These are phyloP conservation scores for Leptographium flavum DNA, from an alignment of 2,329 filamentous ascomycete genomes.

Conservation along the genomic window DNA sequence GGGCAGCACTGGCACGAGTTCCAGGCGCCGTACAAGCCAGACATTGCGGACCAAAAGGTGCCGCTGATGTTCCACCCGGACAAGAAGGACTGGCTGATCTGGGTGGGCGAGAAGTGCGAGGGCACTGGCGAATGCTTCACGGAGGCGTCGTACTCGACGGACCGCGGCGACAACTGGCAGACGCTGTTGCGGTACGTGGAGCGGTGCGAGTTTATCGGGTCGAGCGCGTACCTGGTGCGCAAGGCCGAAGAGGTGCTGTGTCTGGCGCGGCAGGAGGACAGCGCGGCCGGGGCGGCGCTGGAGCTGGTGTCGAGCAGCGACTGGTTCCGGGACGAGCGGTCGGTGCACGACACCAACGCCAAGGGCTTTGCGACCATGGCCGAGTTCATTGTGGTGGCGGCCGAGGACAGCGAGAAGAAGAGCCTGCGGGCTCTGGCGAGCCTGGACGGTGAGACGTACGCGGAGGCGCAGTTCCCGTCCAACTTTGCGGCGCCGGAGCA, in stretches of 20 bases:
- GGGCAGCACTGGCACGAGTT: conserved; percentile 63
- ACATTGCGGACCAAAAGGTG: conserved; percentile 19
- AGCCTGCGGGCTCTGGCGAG: conserved; percentile 68
- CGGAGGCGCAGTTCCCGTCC: conserved; percentile 69
- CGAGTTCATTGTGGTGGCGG: conserved; percentile 87
- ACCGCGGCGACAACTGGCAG: conserved; percentile 71
- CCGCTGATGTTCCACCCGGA: conserved; percentile 70
- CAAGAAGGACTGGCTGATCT: conserved; percentile 81
- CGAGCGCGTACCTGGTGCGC: conserved; percentile 38
- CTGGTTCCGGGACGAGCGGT: conserved; percentile 54
- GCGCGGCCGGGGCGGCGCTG: conserved; percentile 37
- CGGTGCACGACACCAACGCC: conserved; percentile 53
- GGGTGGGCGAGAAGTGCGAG: conserved; percentile 65
- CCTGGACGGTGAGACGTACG: conserved; percentile 71
- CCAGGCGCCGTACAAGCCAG: conserved; percentile 45
- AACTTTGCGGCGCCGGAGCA: conserved; percentile 70
- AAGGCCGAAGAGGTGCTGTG: conserved; percentile 44
- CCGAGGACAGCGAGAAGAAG: conserved; percentile 51
- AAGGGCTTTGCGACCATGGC: conserved; percentile 87
- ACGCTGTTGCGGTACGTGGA: conserved; percentile 58
- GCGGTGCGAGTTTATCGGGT: conserved; percentile 78
- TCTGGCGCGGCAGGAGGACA: conserved; percentile 42
- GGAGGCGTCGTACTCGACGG: conserved; percentile 61
- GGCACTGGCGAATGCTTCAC: conserved; percentile 45
- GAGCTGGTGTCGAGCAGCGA: conserved; percentile 66